phyloP scores from a whole-genome alignment of 1,284 basidiomycete species.

The Papiliotrema laurentii region DNA sequence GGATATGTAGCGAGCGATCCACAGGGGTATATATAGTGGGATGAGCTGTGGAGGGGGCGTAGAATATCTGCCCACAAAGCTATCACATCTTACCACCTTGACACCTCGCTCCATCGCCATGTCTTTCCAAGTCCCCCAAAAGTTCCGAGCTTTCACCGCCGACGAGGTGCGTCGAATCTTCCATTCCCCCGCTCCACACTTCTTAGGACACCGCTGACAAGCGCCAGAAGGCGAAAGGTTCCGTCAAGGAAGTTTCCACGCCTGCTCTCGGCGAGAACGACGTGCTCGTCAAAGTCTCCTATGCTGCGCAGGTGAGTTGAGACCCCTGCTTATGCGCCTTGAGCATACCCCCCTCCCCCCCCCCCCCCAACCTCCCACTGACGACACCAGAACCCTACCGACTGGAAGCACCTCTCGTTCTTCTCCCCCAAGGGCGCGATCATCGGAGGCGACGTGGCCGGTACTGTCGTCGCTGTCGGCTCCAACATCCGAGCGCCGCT shows the following conservation, averaged over 20 bases:
- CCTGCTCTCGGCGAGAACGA: conserved; percentile 37
- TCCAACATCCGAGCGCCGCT: conserved; percentile 17
- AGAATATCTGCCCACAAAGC: no score
- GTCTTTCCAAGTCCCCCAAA: no score
- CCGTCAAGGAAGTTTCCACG: conserved; percentile 28
- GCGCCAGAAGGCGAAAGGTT: no score
- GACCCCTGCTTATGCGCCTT: neutral
- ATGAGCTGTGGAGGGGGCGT: no score
- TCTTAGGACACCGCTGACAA: no score
- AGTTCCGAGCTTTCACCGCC: no score
- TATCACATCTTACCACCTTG: no score
- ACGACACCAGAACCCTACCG: conserved; percentile 33
- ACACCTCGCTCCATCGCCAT: no score
- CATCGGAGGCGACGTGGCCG: conserved; percentile 53
- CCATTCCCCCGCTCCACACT: no score
- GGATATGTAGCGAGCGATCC: no score
- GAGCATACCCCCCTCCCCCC: conserved; percentile 57
- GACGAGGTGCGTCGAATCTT: no score
- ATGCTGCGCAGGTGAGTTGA: conserved; percentile 31
- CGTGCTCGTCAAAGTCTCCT: conserved; percentile 43
- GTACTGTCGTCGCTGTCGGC: conserved; percentile 46
- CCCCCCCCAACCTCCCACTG: neutral
- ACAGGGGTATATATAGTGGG: no score
- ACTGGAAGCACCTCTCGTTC: conserved; percentile 9
- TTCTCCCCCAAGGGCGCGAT: conserved; percentile 28